Conservation (phyloP, 306 rosid species). For the Mimosa bimucronata region DNA sequence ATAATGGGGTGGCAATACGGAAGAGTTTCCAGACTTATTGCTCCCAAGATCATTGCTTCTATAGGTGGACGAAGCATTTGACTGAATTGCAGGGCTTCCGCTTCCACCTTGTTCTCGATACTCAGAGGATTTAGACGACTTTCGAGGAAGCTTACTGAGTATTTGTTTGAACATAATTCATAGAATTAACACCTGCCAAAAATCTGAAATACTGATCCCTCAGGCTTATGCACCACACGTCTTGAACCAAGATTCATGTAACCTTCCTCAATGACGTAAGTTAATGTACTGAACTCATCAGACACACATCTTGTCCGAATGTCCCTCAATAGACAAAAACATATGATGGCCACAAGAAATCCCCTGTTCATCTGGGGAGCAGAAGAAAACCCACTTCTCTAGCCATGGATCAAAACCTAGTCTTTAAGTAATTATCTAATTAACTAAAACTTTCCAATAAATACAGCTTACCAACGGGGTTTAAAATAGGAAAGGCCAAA, state of each 20-base stretch:
- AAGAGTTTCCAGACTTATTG: constrained; percentile 46
- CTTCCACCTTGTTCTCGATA: constrained; percentile 46
- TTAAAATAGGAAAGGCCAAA: constrained; percentile 15
- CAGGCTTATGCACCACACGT: neutral
- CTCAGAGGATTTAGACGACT: constrained; percentile 56
- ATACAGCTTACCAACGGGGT: constrained; percentile 20
- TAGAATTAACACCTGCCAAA: constrained; percentile 24
- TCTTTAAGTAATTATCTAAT: constrained; percentile 28
- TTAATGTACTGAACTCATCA: constrained; percentile 19
- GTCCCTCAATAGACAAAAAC: neutral
- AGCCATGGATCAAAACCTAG: constrained; percentile 38
- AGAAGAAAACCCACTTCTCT: constrained; percentile 24
- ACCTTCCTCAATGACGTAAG: constrained; percentile 20
- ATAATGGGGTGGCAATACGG: constrained; percentile 42
- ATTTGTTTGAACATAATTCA: constrained; percentile 61
- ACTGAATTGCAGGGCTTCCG: constrained; percentile 36
- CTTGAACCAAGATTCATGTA: constrained; percentile 12
- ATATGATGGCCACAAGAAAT: neutral
- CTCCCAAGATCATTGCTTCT: constrained; percentile 47
- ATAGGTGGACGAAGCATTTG: constrained; percentile 45
- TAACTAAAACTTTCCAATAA: constrained; percentile 1
- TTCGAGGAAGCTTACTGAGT: constrained; percentile 59
- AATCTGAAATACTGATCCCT: constrained; percentile 29
- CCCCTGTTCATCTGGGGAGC: constrained; percentile 42
- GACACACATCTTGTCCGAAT: neutral